These are phyloP conservation scores for Cladosporium cucumerinum DNA, from an alignment of 2,329 filamentous ascomycete genomes.

Conservation along the genomic window DNA sequence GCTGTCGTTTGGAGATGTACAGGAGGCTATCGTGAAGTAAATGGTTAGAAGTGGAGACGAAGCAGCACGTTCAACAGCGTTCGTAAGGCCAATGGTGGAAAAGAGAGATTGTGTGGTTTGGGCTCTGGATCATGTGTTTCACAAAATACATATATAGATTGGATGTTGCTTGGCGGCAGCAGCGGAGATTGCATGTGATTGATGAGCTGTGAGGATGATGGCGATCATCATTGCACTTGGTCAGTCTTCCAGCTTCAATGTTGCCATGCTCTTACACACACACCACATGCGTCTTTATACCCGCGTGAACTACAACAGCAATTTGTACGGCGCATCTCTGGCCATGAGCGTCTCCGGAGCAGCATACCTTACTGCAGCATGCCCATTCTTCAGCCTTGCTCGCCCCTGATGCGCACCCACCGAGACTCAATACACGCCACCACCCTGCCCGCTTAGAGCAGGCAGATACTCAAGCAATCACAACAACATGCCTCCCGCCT, in stretches of 20 bases:
- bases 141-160: too few species aligned
- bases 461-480: neutral
- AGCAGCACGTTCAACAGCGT: too few species aligned
- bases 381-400: neutral
- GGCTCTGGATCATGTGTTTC: too few species aligned
- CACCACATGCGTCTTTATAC: too few species aligned
- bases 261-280: neutral
- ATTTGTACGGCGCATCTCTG: neutral
- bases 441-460: neutral
- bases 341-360: neutral
- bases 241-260: too few species aligned
- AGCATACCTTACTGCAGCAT: conserved; percentile 1
- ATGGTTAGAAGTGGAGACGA: too few species aligned
- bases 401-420: conserved; percentile 3
- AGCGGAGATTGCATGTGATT: neutral
- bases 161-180: too few species aligned
- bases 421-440: neutral
- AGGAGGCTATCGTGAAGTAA: too few species aligned
- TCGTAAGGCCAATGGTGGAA: too few species aligned
- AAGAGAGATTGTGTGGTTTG: too few species aligned
- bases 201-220: neutral
- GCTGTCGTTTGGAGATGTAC: too few species aligned
- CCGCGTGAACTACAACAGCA: neutral
- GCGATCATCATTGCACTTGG: neutral
- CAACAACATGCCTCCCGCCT: conserved; percentile 10